These are phyloP conservation scores for Pittosporum tobira DNA, from an alignment of 129 eudicot species.

Conservation along the genomic window DNA sequence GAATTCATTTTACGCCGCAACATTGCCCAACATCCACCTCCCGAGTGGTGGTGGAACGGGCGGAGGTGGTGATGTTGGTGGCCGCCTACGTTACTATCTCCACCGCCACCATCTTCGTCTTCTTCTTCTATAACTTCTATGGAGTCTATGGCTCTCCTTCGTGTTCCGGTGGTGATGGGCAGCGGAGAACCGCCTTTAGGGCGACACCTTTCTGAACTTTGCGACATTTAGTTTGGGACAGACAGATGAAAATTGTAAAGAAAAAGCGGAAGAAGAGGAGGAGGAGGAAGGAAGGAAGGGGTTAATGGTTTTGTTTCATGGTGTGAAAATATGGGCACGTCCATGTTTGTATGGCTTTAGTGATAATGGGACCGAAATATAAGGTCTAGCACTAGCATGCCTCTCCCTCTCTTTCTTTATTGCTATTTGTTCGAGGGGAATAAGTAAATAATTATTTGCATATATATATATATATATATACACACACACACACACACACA, in stretches of 20 bases:
- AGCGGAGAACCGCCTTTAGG: background rate
- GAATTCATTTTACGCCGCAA: conserved; percentile 11
- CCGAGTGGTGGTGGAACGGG: conserved; percentile 1
- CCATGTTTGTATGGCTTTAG: conserved; percentile 18
- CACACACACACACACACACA: no score
- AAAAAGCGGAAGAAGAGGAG: background rate
- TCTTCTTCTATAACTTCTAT: conserved; percentile 10
- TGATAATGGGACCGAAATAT: conserved; percentile 15
- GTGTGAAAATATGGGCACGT: background rate
- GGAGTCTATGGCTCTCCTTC: conserved; percentile 6
- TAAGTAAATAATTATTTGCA: no score
- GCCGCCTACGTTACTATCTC: background rate
- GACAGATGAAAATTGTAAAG: background rate
- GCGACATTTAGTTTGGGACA: conserved; percentile 4
- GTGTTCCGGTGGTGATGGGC: background rate
- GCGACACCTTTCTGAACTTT: background rate
- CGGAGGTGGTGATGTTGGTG: conserved; percentile 3
- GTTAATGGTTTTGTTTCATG: background rate
- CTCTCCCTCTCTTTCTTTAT: background rate
- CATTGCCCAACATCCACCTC: background rate
- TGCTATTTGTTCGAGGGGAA: no score
- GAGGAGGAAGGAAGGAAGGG: background rate
- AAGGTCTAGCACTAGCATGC: conserved; percentile 9
- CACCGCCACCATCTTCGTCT: conserved; percentile 12
- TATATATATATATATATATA: no score